Evolutionary conservation across 2,329 filamentous ascomycete genomes (phyloP).

Genomic region (Fusarium cicatricum): DNA sequence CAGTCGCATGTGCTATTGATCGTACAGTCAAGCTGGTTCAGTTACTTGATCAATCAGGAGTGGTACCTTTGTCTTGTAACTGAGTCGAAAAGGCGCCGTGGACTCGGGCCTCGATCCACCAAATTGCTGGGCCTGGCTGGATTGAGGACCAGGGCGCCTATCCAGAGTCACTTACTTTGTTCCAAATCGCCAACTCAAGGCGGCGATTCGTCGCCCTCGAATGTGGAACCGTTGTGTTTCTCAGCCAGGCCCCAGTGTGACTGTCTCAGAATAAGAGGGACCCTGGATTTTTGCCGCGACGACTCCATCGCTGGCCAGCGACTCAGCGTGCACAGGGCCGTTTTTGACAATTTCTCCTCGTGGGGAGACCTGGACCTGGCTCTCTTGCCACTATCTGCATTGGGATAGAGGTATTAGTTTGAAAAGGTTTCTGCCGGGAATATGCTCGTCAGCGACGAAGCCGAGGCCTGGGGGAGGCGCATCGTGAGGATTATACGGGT

Average conservation of each 20-base stretch:
- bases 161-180: slow-evolving; percentile 16
- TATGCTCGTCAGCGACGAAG: slow-evolving; percentile 22
- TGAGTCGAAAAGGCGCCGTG: slow-evolving; percentile 6
- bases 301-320: slow-evolving; percentile 10
- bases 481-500: slow-evolving; percentile 16
- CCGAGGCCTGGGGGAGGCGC: slow-evolving; percentile 22
- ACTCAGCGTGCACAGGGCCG: slow-evolving; percentile 22
- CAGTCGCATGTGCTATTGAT: slow-evolving; percentile 16
- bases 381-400: slow-evolving; percentile 16
- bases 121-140: slow-evolving; percentile 3
- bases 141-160: slow-evolving; percentile 10
- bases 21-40: slow-evolving; percentile 9
- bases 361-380: neutral
- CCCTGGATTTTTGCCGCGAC: slow-evolving; percentile 31
- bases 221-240: slow-evolving; percentile 37
- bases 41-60: slow-evolving; percentile 7
- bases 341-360: slow-evolving; percentile 23
- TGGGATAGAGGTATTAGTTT: slow-evolving; percentile 11
- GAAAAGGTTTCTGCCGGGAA: slow-evolving; percentile 16
- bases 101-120: slow-evolving; percentile 15
- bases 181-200: slow-evolving; percentile 24
- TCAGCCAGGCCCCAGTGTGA: slow-evolving; percentile 31
- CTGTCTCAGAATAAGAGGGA: slow-evolving; percentile 39
- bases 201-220: slow-evolving; percentile 26
- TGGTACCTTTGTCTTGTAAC: slow-evolving; percentile 17